Evolutionary conservation across 2,329 filamentous ascomycete genomes (phyloP).

Genomic region (Tolypocladium ophioglossoides): DNA sequence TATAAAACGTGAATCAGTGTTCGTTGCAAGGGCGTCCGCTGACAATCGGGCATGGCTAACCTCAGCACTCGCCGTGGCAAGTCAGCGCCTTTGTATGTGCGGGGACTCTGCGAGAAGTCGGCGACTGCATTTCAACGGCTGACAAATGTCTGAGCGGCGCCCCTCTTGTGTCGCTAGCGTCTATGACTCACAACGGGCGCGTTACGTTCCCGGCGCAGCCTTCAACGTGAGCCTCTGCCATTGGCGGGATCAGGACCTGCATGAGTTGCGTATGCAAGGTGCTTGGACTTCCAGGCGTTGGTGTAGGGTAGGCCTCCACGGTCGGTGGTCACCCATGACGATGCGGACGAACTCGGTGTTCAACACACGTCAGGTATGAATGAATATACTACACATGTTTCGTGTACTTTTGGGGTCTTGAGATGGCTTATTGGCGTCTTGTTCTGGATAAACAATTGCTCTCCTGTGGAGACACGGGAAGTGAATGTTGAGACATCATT

Average conservation of each 20-base stretch:
- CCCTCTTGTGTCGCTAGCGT: neutral
- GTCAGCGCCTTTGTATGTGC: no score
- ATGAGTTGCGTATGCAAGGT: neutral
- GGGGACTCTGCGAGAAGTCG: neutral
- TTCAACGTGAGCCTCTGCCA: neutral
- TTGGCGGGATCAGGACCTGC: neutral
- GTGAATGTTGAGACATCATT: no score
- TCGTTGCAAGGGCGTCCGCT: neutral
- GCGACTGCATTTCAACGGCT: neutral
- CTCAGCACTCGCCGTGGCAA: neutral
- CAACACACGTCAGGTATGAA: no score
- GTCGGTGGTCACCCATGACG: neutral
- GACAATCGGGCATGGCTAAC: neutral
- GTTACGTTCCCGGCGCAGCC: neutral
- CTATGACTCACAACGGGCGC: neutral
- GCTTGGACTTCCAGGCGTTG: neutral
- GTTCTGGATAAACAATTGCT: no score
- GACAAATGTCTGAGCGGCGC: neutral
- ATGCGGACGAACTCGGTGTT: neutral
- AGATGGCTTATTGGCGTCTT: no score
- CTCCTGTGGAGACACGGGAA: neutral
- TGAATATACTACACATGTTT: no score
- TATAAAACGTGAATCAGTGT: neutral
- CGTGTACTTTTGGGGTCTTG: no score
- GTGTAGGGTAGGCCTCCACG: neutral